Conservation (phyloP, 805 yeast genomes). For the Kazachstania viticola region DNA sequence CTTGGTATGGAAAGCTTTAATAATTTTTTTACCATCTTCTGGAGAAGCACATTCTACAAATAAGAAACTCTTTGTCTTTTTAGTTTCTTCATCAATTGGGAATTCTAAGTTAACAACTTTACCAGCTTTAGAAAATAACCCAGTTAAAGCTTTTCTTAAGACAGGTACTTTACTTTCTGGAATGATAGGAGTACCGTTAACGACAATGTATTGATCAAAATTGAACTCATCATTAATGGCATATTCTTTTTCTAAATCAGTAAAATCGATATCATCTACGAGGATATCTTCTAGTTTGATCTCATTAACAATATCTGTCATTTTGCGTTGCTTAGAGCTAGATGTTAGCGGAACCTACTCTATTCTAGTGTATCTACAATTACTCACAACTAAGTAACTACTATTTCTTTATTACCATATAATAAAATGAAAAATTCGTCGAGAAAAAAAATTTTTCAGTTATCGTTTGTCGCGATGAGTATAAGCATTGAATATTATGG, state of each 20-base stretch:
- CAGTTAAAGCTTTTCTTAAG: constrained; percentile 72
- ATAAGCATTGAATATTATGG: too few species aligned
- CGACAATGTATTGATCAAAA: constrained; percentile 68
- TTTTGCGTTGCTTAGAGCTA: too few species aligned
- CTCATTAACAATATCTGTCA: constrained; percentile 1
- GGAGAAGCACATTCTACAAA: constrained; percentile 71
- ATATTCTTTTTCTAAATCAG: constrained; percentile 75
- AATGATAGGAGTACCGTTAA: constrained; percentile 93
- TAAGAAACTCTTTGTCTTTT: constrained; percentile 74
- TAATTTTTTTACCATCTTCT: constrained; percentile 63
- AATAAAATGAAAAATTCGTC: too few species aligned
- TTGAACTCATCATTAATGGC: constrained; percentile 48
- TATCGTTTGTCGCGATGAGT: too few species aligned
- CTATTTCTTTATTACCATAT: too few species aligned
- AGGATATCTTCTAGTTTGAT: constrained; percentile 30
- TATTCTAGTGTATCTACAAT: too few species aligned
- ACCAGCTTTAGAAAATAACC: constrained; percentile 70
- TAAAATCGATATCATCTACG: constrained; percentile 63
- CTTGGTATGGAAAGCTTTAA: constrained; percentile 73
- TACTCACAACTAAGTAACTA: too few species aligned
- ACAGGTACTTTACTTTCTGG: constrained; percentile 81
- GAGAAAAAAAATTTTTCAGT: too few species aligned
- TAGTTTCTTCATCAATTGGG: constrained; percentile 60
- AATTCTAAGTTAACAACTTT: constrained; percentile 65
- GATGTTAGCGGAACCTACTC: too few species aligned